Evolutionary conservation across 306 rosid species (phyloP).

Genomic region (Astragalus membranaceus): DNA sequence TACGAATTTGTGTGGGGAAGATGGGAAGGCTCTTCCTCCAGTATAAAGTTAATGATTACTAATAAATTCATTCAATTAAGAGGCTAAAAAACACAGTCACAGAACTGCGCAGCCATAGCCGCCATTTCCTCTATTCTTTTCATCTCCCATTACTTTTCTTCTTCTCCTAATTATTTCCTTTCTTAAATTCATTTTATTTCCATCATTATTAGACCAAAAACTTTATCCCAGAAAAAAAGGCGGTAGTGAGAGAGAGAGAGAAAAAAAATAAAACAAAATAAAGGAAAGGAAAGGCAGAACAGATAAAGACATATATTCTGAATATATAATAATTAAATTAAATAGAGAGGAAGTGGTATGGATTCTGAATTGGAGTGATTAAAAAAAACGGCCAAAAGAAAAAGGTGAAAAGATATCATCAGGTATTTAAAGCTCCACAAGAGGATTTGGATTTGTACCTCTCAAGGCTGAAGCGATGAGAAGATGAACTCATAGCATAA

Average conservation of each 20-base stretch:
- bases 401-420: conserved; percentile 14
- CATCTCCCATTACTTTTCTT: background rate
- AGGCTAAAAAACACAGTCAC: background rate
- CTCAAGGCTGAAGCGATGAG: conserved; percentile 2
- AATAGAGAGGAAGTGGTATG: background rate
- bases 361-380: conserved; percentile 9
- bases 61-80: background rate
- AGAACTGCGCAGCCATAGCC: conserved; percentile 87
- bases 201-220: background rate
- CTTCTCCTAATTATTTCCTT: background rate
- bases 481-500: conserved; percentile 22
- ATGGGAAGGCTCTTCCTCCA: conserved; percentile 23
- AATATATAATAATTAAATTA: background rate
- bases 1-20: conserved; percentile 29
- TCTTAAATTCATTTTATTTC: background rate
- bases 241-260: background rate
- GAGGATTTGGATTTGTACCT: conserved; percentile 24
- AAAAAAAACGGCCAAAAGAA: background rate
- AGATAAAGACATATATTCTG: conserved; percentile 30
- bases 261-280: background rate
- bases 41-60: conserved; percentile 6
- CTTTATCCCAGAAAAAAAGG: background rate
- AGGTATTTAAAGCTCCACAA: conserved; percentile 35
- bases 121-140: conserved; percentile 48
- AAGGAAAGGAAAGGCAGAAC: conserved; percentile 6